Evolutionary conservation across 495 filamentous ascomycete species (phyloP).

Genomic region (Halenospora varia): DNA sequence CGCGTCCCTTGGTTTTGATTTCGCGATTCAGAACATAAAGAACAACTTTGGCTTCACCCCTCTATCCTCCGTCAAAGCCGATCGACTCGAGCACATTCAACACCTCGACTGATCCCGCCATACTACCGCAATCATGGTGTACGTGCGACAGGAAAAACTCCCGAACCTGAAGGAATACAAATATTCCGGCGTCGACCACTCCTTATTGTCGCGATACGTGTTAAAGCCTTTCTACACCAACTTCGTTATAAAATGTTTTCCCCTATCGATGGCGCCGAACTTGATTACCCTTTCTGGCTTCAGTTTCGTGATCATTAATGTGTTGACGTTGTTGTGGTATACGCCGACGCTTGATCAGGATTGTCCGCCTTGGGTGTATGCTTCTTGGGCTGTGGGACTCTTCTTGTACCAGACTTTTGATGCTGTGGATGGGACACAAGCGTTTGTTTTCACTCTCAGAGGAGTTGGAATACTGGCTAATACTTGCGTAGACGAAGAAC

Average conservation of each 20-base stretch:
- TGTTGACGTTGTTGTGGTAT: conserved; percentile 93
- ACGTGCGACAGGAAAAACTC: conserved; percentile 87
- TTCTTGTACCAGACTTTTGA: conserved; percentile 99
- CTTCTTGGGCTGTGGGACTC: conserved; percentile 80
- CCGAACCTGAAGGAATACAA: conserved; percentile 87
- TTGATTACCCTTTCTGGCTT: conserved; percentile 89
- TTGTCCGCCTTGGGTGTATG: conserved; percentile 93
- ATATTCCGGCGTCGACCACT: conserved; percentile 88
- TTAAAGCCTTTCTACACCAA: conserved; percentile 98
- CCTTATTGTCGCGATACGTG: conserved; percentile 81
- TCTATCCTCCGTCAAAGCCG: too few relatives aligned
- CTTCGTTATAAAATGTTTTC: conserved; percentile 88
- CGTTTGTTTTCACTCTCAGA: conserved; percentile 49
- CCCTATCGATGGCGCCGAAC: conserved; percentile 88
- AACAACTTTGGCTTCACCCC: too few relatives aligned
- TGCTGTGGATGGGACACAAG: conserved; percentile 92
- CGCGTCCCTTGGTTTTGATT: conserved; percentile 3
- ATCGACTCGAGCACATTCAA: too few relatives aligned
- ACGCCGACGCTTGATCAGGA: conserved; percentile 91
- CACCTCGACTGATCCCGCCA: too few relatives aligned
- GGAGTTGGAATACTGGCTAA: conserved; percentile 12
- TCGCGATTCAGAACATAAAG: conserved; percentile 6
- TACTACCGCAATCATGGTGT: conserved; percentile 52
- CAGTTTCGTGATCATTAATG: conserved; percentile 84
- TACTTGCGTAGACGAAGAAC: conserved; percentile 64